phyloP scores from a whole-genome alignment of 495 filamentous ascomycete species.

The Clohesyomyces aquaticus region DNA sequence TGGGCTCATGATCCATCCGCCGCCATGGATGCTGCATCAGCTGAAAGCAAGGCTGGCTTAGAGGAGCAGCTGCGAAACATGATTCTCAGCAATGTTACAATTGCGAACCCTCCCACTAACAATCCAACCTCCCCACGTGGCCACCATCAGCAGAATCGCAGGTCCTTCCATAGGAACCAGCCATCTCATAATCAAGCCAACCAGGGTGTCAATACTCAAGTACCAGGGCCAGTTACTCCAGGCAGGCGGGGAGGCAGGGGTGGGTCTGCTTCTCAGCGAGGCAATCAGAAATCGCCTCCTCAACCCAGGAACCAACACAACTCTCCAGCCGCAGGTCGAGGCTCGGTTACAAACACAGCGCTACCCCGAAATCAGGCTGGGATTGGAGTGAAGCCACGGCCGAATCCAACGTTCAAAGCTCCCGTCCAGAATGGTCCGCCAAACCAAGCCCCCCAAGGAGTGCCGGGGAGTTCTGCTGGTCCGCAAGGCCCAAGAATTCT shows the following conservation, averaged over 20 bases:
- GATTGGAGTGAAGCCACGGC: too few relatives aligned
- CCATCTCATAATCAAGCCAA: constrained; percentile 3
- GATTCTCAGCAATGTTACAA: constrained; percentile 50
- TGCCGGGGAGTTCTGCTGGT: neutral
- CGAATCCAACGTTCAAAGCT: neutral
- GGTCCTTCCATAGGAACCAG: neutral
- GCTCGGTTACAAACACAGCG: too few relatives aligned
- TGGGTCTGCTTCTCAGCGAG: neutral
- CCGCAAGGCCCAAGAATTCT: constrained; percentile 27
- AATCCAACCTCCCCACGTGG: constrained; percentile 7
- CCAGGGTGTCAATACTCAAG: neutral
- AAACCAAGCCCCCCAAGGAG: neutral
- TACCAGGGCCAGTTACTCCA: neutral
- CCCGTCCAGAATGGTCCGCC: neutral
- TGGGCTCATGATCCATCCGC: too few relatives aligned
- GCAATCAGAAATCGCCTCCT: neutral
- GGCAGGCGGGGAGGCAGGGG: constrained; percentile 4
- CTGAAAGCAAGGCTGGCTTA: constrained; percentile 27
- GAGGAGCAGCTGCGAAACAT: constrained; percentile 52
- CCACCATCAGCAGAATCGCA: constrained; percentile 22
- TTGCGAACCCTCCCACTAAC: constrained; percentile 7
- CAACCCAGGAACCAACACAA: neutral
- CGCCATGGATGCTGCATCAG: neutral
- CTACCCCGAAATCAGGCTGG: too few relatives aligned
- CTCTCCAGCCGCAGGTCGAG: neutral